These are phyloP conservation scores for Thermoascus crustaceus DNA, from an alignment of 2,329 filamentous ascomycete species.

Conservation along the genomic window DNA sequence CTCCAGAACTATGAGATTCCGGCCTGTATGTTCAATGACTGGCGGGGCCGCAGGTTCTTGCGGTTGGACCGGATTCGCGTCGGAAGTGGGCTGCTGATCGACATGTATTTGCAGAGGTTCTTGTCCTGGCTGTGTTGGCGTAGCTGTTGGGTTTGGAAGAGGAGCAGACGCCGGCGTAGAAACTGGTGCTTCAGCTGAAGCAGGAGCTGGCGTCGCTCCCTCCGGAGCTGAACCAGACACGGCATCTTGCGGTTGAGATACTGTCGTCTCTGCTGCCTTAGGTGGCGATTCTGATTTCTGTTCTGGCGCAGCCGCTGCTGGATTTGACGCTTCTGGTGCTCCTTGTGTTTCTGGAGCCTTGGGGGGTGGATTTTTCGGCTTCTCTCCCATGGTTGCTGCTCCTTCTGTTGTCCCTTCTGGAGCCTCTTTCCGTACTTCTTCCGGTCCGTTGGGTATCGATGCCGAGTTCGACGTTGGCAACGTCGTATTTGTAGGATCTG, in stretches of 20 bases:
- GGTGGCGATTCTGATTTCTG: too few species aligned
- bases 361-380: too few species aligned
- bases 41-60: constrained; percentile 23
- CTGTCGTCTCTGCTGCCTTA: constrained; percentile 2
- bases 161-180: constrained; percentile 6
- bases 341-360: too few species aligned
- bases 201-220: constrained; percentile 7
- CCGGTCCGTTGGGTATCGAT: too few species aligned
- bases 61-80: constrained; percentile 16
- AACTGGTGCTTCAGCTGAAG: constrained; percentile 4
- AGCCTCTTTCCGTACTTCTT: too few species aligned
- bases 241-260: neutral
- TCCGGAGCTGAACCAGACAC: constrained; percentile 3
- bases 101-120: constrained; percentile 8
- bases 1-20: constrained; percentile 52
- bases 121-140: constrained; percentile 3
- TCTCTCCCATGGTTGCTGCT: too few species aligned
- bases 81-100: constrained; percentile 8
- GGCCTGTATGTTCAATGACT: constrained; percentile 44
- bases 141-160: too few species aligned
- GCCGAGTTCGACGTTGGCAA: too few species aligned
- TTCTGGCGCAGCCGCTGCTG: too few species aligned
- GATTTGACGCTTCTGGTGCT: too few species aligned
- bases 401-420: too few species aligned
- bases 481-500: too few species aligned